phyloP scores from a whole-genome alignment of 352 stramenopile species.

The Globisporangium heterothallicum region DNA sequence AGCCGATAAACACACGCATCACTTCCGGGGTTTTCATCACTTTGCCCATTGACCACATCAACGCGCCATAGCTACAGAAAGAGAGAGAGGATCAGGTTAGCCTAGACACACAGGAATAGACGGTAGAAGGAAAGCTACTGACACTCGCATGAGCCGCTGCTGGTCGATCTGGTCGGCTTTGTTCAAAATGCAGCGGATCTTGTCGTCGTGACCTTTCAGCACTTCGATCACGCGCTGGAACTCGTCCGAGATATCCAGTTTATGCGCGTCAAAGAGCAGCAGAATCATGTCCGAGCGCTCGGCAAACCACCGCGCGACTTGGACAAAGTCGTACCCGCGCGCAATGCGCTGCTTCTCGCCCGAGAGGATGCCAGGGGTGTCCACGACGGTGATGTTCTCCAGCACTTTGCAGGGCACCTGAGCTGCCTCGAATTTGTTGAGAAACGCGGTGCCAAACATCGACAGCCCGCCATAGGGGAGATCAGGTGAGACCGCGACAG shows the following conservation, averaged over 20 bases:
- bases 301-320: constrained; percentile 91
- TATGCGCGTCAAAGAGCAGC: constrained; percentile 99
- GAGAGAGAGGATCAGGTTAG: neutral
- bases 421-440: constrained; percentile 97
- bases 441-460: constrained; percentile 97
- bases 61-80: constrained; percentile 89
- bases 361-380: constrained; percentile 98
- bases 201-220: constrained; percentile 96
- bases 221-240: constrained; percentile 97
- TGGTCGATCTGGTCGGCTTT: constrained; percentile 98
- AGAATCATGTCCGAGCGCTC: constrained; percentile 97
- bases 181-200: constrained; percentile 98
- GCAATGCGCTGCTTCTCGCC: constrained; percentile 97
- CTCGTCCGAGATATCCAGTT: constrained; percentile 99
- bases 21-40: constrained; percentile 98
- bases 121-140: too few species aligned
- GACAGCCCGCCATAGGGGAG: constrained; percentile 91
- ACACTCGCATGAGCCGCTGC: constrained; percentile 96
- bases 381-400: constrained; percentile 95
- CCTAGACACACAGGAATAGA: constrained; percentile 3
- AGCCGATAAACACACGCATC: constrained; percentile 96
- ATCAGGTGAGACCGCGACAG: constrained; percentile 92
- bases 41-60: constrained; percentile 98
- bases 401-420: constrained; percentile 93
- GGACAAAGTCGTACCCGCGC: constrained; percentile 95